Evolutionary conservation across 768 basidiomycete genomes (phyloP).

Genomic region (Melanogaster broomeanus): DNA sequence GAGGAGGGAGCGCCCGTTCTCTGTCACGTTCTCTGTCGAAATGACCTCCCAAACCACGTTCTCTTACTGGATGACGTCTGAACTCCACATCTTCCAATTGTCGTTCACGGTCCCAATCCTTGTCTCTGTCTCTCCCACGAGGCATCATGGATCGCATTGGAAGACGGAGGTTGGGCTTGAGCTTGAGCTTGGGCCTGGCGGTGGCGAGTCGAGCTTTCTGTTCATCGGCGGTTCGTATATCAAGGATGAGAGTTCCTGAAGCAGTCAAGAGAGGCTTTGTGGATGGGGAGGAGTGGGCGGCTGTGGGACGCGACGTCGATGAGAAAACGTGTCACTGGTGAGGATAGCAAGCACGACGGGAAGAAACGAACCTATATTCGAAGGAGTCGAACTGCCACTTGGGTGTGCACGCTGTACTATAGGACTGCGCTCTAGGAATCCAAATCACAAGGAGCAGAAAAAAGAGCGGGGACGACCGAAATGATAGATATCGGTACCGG

Average conservation of each 20-base stretch:
- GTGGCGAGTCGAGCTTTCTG: slow-evolving; percentile 26
- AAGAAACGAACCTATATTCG: slow-evolving; percentile 23
- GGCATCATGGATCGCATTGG: slow-evolving; percentile 20
- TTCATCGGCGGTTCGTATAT: slow-evolving; percentile 32
- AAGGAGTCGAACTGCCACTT: slow-evolving; percentile 25
- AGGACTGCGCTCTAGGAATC: slow-evolving; percentile 30
- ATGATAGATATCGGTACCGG: neutral
- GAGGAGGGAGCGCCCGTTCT: slow-evolving; percentile 22
- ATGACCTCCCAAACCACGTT: slow-evolving; percentile 18
- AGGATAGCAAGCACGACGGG: neutral
- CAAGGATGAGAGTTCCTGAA: slow-evolving; percentile 28
- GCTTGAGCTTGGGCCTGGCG: slow-evolving; percentile 9
- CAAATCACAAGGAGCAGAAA: slow-evolving; percentile 7
- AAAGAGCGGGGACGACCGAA: slow-evolving; percentile 5
- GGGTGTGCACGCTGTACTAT: slow-evolving; percentile 26
- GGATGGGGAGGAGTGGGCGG: slow-evolving; percentile 27
- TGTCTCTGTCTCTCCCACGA: slow-evolving; percentile 25
- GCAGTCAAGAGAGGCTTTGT: slow-evolving; percentile 29
- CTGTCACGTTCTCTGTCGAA: slow-evolving; percentile 31
- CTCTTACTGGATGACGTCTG: slow-evolving; percentile 26
- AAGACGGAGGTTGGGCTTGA: slow-evolving; percentile 14
- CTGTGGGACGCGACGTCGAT: slow-evolving; percentile 5
- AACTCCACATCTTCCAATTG: slow-evolving; percentile 29
- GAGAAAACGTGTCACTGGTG: slow-evolving; percentile 5
- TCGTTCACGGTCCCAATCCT: slow-evolving; percentile 32